Conservation (phyloP, 257 asterid species). For the Solanum dulcamara region DNA sequence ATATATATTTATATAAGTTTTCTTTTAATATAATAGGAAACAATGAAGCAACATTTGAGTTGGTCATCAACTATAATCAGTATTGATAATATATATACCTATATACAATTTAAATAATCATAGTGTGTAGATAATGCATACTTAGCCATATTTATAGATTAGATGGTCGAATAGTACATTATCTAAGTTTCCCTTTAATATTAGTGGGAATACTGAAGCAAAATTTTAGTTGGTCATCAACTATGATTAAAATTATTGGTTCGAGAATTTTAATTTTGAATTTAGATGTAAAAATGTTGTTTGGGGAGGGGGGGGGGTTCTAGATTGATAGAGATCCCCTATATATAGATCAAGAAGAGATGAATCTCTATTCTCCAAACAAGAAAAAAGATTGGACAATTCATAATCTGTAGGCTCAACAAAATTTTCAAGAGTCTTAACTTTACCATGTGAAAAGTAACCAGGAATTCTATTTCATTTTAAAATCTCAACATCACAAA, state of each 20-base stretch:
- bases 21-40: background rate
- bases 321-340: background rate
- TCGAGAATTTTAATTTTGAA: background rate
- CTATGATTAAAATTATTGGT: background rate
- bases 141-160: background rate
- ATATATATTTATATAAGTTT: background rate
- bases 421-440: background rate
- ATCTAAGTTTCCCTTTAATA: background rate
- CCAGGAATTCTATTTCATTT: background rate
- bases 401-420: background rate
- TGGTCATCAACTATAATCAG: background rate
- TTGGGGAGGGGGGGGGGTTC: background rate
- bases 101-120: no score
- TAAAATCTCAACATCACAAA: background rate
- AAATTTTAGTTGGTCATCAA: background rate
- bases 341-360: background rate
- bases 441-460: background rate
- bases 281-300: background rate
- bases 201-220: background rate
- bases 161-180: background rate
- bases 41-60: background rate
- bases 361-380: background rate
- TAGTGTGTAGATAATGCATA: no score
- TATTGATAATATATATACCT: background rate
- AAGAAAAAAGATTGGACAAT: background rate